A percentile compares a stretch with the other conserved stretches of the same genome.
Evolutionary conservation across 2,329 filamentous ascomycete genomes (phyloP).

Genomic region (Hansfordia pulvinata): DNA sequence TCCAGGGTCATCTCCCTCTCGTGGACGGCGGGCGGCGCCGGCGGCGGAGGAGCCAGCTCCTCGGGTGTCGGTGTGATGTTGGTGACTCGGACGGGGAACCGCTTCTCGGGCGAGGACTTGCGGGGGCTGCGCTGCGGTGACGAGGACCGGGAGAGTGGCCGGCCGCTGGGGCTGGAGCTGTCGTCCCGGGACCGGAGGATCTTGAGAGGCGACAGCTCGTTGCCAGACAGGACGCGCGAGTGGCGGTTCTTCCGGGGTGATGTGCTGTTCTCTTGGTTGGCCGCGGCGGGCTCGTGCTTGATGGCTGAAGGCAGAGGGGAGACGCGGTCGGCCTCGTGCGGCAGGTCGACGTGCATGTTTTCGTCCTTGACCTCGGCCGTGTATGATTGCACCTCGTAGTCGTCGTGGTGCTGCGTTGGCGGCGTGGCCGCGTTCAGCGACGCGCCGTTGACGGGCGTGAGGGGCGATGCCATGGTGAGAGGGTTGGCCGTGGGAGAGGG

Average conservation of each 20-base stretch:
- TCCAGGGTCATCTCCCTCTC: slow-evolving; percentile 33
- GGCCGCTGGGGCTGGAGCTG: slow-evolving; percentile 8
- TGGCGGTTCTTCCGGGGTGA: slow-evolving; percentile 33
- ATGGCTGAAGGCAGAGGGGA: too few relatives aligned
- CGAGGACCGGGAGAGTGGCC: slow-evolving; percentile 7
- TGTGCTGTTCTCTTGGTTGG: slow-evolving; percentile 32
- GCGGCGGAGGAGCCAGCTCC: slow-evolving; percentile 6
- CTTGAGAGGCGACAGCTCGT: slow-evolving; percentile 43
- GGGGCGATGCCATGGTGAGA: too few relatives aligned
- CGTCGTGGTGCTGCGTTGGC: too few relatives aligned
- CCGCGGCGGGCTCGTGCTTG: too few relatives aligned
- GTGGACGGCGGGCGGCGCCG: slow-evolving; percentile 8
- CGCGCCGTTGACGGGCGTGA: too few relatives aligned
- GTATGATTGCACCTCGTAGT: too few relatives aligned
- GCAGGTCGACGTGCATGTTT: too few relatives aligned
- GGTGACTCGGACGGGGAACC: slow-evolving; percentile 47
- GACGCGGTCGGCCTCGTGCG: too few relatives aligned
- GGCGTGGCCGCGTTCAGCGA: too few relatives aligned
- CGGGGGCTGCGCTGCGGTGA: slow-evolving; percentile 27
- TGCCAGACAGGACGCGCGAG: slow-evolving; percentile 42
- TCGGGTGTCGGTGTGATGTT: too few relatives aligned
- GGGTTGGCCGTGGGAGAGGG: too few relatives aligned
- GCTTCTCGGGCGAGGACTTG: slow-evolving; percentile 34
- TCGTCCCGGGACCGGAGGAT: slow-evolving; percentile 25
- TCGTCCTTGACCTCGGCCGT: too few relatives aligned